Base-by-base conservation (phyloP, 495 filamentous ascomycete genomes). In the Daldinia vernicosa region DNA sequence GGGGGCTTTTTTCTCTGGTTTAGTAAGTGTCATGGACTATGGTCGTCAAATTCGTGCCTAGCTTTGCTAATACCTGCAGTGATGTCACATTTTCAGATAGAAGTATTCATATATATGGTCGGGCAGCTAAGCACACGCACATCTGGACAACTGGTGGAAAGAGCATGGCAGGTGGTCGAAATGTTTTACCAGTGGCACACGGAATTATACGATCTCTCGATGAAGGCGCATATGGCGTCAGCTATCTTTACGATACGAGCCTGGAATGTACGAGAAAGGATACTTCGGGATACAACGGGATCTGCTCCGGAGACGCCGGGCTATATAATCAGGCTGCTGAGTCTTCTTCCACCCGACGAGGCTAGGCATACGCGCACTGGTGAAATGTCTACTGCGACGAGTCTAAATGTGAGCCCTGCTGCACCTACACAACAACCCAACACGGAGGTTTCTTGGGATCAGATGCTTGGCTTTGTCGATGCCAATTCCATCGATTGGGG, bases 41-140 rank as follows among this genome's bases (percentile, higher is more conserved):
- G 6, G 5, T 37, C 17, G 35, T 50, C 22, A 1, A 54, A 37
- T 32, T 11, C 17, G 15, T 27, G 1, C n/a, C n/a, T n/a, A n/a
- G n/a, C 28, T 8, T 47, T 47, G 35, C 74, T 76, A 69, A 76
- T 43, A 15, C 22, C 24, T 24, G 39, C n/a, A 77, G 75, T 77
- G 71, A 70, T 74, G 22, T 70, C 79, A 8, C 81, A 87, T 64
- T 84, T 87, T 62, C 85, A 86, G 59, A 65, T 85, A 28, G 84
- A 86, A 66, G 75, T 85, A 15, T 85, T 87, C 63, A 78, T 85
- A 54, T 88, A 84, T 72, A 75, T 87, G 63, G 73, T 84, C 1
- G 84, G 81, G 33, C 84, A 88, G 62, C 80, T 89, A 22, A 80
- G 81, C 37, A 74, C 78, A 43, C 84, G 84, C 24, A 84, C 79